Conservation (phyloP, 208 protist genomes). For the Leishmania martiniquensis region DNA sequence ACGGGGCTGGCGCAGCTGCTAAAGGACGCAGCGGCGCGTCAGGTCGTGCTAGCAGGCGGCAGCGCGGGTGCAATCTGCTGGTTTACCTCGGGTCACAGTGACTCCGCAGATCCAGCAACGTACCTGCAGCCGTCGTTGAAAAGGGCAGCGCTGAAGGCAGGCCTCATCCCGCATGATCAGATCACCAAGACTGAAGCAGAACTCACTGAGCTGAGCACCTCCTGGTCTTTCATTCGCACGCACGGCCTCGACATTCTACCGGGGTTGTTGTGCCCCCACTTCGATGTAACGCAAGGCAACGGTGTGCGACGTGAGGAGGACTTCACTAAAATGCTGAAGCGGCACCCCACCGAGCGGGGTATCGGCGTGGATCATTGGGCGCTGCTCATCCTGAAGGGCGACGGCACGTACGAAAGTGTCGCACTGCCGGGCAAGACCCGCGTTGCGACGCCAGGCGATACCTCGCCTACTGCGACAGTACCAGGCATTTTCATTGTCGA, state of each 20-base stretch:
- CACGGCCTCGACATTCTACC: conserved; percentile 79
- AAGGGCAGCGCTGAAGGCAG: conserved; percentile 20
- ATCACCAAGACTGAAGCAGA: conserved; percentile 27
- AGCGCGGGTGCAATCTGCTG: conserved; percentile 92
- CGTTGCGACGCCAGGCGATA: conserved; percentile 6
- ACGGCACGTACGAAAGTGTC: conserved; percentile 76
- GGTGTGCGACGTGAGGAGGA: conserved; percentile 74
- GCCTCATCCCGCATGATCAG: conserved; percentile 12
- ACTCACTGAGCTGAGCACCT: conserved; percentile 18
- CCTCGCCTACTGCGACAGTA: conserved; percentile 8
- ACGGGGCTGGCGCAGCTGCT: conserved; percentile 69
- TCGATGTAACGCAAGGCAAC: conserved; percentile 74
- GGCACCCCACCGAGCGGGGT: conserved; percentile 89
- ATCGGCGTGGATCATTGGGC: conserved; percentile 90
- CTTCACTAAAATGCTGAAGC: conserved; percentile 85
- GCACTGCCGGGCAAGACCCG: conserved; percentile 56
- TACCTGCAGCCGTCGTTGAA: conserved; percentile 63
- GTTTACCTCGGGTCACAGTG: conserved; percentile 90
- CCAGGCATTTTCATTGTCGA: conserved; percentile 73
- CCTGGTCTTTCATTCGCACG: conserved; percentile 90
- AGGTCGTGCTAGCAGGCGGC: conserved; percentile 77
- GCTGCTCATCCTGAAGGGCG: conserved; percentile 68
- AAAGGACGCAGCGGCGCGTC: conserved; percentile 36
- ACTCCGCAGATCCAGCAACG: conserved; percentile 85
- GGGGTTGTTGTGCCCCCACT: conserved; percentile 87